A percentile compares a stretch with the other conserved stretches of the same genome.
phyloP scores from a whole-genome alignment of 768 basidiomycete species.

The Floccularia luteovirens region DNA sequence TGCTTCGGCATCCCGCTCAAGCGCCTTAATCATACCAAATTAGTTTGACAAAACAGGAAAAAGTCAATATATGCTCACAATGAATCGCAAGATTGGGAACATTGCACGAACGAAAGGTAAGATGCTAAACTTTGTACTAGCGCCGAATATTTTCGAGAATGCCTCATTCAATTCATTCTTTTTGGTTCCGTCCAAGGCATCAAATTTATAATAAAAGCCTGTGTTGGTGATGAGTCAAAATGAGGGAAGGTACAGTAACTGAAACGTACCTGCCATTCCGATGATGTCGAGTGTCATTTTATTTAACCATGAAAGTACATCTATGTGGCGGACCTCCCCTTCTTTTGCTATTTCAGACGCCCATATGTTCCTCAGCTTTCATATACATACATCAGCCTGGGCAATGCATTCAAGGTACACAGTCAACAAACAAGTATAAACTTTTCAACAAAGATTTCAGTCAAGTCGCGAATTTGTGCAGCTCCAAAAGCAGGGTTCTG shows the following conservation, averaged over 20 bases:
- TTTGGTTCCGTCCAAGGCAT: conserved; percentile 19
- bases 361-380: conserved; percentile 48
- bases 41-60: too few species aligned
- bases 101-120: conserved; percentile 22
- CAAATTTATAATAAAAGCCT: conserved; percentile 29
- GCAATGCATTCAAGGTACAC: background rate
- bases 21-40: conserved; percentile 25
- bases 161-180: conserved; percentile 46
- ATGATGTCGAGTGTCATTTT: conserved; percentile 73
- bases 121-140: conserved; percentile 26
- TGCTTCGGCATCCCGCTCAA: conserved; percentile 17
- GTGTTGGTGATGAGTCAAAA: too few species aligned
- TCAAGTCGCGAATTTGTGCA: conserved; percentile 48
- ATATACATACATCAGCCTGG: background rate
- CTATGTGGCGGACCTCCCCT: conserved; percentile 27
- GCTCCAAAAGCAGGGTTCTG: conserved; percentile 65
- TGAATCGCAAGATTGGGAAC: conserved; percentile 26
- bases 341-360: conserved; percentile 21
- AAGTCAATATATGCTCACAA: too few species aligned
- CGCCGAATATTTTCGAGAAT: conserved; percentile 41
- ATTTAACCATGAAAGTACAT: conserved; percentile 59
- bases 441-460: conserved; percentile 50
- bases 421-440: conserved; percentile 30
- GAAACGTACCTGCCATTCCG: conserved; percentile 52
- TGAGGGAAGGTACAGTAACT: too few species aligned